Evolutionary conservation across 169 alveolate species (phyloP).

Genomic region (Amoebophrya sp.): DNA sequence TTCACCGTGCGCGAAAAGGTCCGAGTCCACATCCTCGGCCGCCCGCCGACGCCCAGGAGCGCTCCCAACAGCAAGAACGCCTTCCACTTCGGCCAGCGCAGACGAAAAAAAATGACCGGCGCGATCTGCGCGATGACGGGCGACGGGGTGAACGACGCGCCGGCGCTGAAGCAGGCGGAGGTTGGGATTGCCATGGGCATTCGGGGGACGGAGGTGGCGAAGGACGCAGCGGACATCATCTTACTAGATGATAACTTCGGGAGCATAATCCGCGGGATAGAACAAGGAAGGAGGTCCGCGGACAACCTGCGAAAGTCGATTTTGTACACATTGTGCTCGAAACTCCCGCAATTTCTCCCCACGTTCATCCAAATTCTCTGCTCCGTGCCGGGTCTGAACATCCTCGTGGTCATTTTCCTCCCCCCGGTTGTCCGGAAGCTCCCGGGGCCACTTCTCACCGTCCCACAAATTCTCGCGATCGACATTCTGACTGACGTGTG

Average conservation of each 20-base stretch:
- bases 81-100: background rate
- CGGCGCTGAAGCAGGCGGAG: slow-evolving; percentile 96
- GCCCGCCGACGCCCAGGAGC: background rate
- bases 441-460: background rate
- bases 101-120: background rate
- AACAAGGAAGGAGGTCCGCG: slow-evolving; percentile 73
- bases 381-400: slow-evolving; percentile 35
- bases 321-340: slow-evolving; percentile 44
- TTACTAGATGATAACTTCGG: slow-evolving; percentile 74
- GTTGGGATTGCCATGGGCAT: slow-evolving; percentile 99
- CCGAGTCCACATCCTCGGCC: background rate
- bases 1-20: background rate
- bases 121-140: slow-evolving; percentile 91
- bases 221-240: slow-evolving; percentile 77
- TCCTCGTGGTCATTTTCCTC: slow-evolving; percentile 31
- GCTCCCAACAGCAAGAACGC: background rate
- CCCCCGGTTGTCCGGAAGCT: background rate
- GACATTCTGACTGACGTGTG: slow-evolving; percentile 39
- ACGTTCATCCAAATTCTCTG: slow-evolving; percentile 40
- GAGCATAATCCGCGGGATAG: slow-evolving; percentile 68
- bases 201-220: slow-evolving; percentile 93
- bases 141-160: slow-evolving; percentile 99
- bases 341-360: slow-evolving; percentile 43
- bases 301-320: slow-evolving; percentile 60
- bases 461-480: background rate